Evolutionary conservation across 2,329 filamentous ascomycete genomes (phyloP), one percentile per base, ranked within the genome.

Genomic region (Verticillium dahliae): DNA sequence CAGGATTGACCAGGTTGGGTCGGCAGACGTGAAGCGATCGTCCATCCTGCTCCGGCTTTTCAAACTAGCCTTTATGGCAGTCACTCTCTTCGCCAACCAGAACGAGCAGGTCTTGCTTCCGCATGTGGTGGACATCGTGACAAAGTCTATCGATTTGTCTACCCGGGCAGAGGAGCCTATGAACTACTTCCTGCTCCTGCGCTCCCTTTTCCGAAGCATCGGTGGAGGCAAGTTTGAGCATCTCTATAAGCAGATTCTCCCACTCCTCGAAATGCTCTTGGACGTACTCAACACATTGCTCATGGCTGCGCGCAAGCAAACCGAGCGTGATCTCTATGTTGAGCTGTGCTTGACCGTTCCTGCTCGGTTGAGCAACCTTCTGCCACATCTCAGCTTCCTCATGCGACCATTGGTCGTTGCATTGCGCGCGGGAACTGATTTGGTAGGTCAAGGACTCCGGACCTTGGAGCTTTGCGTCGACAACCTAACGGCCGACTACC

Each of bases 381-480:
- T 99, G 31, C 95, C 95, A 1, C 95, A 99, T 75, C 80, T 99
- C 39, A 97, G 90, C 74, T 98, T 96, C 71, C 80, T 99, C 56
- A 99, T 99, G 95, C 86, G 95, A 35, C 95, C 95, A 1, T 82
- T 99, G 10, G 96, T 98, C n/a, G 93, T 99, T 62, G 95, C 95
- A 9, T 78, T 99, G 59, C 86, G 93, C 61, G 92, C 93, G 18
- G 93, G 94, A 14, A 93, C 91, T 1, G 95, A 99, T 66, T 84
- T 99, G 45, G 94, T 99, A 18, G 93, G 93, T 0, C 96, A 99
- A 74, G 95, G 95, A 0, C 80, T 99, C 6, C 83, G 96, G 34
- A 99, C 95, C 0, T 79, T 99, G 5, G 95, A 99, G 71, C 84
- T 99, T 1, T 99, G 95, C 70, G 95, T 99, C 18, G 95, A 99